These are phyloP conservation scores for Aspergillus campestris DNA, from an alignment of 495 filamentous ascomycete genomes.

Conservation along the genomic window DNA sequence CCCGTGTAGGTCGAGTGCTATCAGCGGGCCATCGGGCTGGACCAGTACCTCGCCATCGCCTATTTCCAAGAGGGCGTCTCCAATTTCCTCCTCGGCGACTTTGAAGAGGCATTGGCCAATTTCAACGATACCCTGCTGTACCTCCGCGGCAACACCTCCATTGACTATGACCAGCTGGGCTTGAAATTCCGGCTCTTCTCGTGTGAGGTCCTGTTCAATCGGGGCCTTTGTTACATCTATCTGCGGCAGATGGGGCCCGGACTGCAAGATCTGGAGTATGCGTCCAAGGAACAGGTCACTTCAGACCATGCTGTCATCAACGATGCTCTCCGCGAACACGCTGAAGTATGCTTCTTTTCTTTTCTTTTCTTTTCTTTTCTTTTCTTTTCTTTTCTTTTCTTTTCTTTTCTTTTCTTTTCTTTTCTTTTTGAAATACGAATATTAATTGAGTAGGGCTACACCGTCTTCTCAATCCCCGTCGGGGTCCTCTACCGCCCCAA, in stretches of 20 bases:
- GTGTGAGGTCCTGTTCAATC: constrained; percentile 97
- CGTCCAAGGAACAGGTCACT: constrained; percentile 92
- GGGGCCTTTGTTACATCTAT: constrained; percentile 96
- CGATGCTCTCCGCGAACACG: constrained; percentile 87
- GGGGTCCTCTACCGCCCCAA: constrained; percentile 93
- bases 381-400: no score
- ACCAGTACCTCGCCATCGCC: constrained; percentile 92
- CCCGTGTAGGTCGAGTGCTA: constrained; percentile 77
- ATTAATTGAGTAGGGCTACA: constrained; percentile 61
- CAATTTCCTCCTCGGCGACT: constrained; percentile 95
- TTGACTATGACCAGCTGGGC: constrained; percentile 96
- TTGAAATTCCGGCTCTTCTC: constrained; percentile 95
- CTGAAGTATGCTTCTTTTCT: constrained; percentile 55
- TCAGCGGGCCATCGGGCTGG: constrained; percentile 77
- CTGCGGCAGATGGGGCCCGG: constrained; percentile 83
- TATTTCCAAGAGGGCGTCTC: constrained; percentile 99
- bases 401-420: no score
- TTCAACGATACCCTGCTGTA: constrained; percentile 98
- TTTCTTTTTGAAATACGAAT: not conserved
- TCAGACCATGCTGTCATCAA: constrained; percentile 96
- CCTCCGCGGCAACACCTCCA: constrained; percentile 89
- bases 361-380: no score
- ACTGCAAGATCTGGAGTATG: constrained; percentile 84
- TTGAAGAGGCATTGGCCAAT: constrained; percentile 94
- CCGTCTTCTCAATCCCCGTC: constrained; percentile 97